Conservation (phyloP, 306 rosid genomes). For the Cicer pinnatifidum region DNA sequence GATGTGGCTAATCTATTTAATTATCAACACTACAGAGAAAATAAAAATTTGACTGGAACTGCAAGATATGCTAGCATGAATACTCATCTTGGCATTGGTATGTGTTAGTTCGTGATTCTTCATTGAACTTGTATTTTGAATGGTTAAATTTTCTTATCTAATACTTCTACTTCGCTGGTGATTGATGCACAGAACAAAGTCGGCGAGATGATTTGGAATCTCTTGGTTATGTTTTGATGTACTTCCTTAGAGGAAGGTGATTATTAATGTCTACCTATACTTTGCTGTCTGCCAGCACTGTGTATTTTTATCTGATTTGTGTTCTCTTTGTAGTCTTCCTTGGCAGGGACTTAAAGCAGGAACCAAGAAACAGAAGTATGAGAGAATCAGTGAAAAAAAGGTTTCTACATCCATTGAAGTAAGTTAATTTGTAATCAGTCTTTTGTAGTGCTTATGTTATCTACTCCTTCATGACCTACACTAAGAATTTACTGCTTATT, state of each 20-base stretch:
- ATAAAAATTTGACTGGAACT: conserved; percentile 95
- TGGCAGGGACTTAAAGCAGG: conserved; percentile 99
- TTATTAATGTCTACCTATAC: conserved; percentile 41
- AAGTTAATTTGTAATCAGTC: conserved; percentile 31
- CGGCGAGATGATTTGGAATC: conserved; percentile 98
- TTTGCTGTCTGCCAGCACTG: conserved; percentile 35
- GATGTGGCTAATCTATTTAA: conserved; percentile 36
- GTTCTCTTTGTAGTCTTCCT: conserved; percentile 71
- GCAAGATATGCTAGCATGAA: conserved; percentile 99
- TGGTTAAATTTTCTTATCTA: conserved; percentile 39
- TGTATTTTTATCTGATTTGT: conserved; percentile 43
- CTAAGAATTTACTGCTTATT: conserved; percentile 49
- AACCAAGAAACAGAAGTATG: conserved; percentile 92
- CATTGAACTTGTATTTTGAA: conserved; percentile 26
- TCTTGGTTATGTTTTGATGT: conserved; percentile 95
- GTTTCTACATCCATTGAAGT: conserved; percentile 95
- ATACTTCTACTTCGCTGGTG: conserved; percentile 49
- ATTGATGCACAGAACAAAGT: conserved; percentile 77
- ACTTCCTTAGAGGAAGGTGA: conserved; percentile 95
- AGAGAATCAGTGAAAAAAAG: conserved; percentile 90
- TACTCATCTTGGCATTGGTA: conserved; percentile 95
- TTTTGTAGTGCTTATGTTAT: conserved; percentile 9
- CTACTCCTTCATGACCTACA: conserved; percentile 15
- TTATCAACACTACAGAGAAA: conserved; percentile 71
- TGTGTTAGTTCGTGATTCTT: conserved; percentile 36